Percentiles rank a stretch among this genome's conserved stretches.
These are phyloP conservation scores for Pleurotus djamor DNA, from an alignment of 768 basidiomycete genomes.

Conservation along the genomic window DNA sequence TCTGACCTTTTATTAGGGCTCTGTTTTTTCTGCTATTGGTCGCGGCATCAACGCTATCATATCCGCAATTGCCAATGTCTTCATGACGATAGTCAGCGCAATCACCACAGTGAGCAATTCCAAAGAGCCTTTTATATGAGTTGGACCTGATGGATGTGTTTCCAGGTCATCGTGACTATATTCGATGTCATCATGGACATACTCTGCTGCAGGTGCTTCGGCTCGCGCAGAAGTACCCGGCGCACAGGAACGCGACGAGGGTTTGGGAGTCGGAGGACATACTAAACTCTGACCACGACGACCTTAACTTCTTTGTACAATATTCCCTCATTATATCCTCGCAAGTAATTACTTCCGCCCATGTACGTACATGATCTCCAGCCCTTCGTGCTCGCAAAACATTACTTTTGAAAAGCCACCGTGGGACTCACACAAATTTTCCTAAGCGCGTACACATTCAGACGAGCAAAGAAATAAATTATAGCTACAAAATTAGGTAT, in stretches of 20 bases:
- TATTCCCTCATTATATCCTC: no score
- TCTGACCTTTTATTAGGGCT: conserved; percentile 38
- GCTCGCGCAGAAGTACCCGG: background rate
- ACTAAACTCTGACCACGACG: no score
- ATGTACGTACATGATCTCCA: no score
- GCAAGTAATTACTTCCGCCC: no score
- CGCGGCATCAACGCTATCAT: conserved; percentile 56
- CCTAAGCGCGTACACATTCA: no score
- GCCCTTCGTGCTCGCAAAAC: no score
- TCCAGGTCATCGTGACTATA: conserved; percentile 62
- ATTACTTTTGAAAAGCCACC: no score
- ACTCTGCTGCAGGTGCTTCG: conserved; percentile 45
- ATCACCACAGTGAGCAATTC: conserved; percentile 52
- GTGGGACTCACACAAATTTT: no score
- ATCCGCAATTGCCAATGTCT: conserved; percentile 54
- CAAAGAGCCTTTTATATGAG: background rate
- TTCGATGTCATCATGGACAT: conserved; percentile 60
- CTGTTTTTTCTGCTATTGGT: conserved; percentile 66
- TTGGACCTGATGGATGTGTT: background rate
- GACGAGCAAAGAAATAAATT: background rate
- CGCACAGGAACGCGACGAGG: background rate
- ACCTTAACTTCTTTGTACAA: no score
- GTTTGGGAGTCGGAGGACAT: no score
- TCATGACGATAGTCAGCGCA: conserved; percentile 58
- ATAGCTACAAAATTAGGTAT: background rate